A percentile compares a stretch with the other conserved stretches of the same genome.
These are phyloP conservation scores for Pleurotus pulmonarius DNA, from an alignment of 768 basidiomycete genomes.

Conservation along the genomic window DNA sequence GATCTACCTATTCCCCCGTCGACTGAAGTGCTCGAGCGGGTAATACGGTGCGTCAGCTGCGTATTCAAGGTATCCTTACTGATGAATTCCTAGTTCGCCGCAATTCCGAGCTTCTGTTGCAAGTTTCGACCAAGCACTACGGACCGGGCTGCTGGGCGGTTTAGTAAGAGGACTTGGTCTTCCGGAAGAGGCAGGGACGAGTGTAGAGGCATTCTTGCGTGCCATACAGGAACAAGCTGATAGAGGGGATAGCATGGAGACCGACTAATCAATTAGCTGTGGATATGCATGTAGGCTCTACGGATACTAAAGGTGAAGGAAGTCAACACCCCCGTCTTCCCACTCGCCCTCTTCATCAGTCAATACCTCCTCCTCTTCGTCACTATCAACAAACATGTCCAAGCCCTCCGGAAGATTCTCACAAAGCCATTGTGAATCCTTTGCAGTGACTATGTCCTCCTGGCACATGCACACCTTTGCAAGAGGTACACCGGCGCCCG, in stretches of 20 bases:
- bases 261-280: slow-evolving; percentile 43
- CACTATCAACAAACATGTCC: slow-evolving; percentile 53
- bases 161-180: slow-evolving; percentile 78
- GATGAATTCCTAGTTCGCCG: slow-evolving; percentile 45
- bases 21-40: slow-evolving; percentile 63
- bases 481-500: slow-evolving; percentile 40
- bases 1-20: slow-evolving; percentile 70
- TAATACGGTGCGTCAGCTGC: slow-evolving; percentile 49
- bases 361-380: slow-evolving; percentile 34
- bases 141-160: slow-evolving; percentile 73
- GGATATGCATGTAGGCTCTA: too few species aligned
- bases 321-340: slow-evolving; percentile 1
- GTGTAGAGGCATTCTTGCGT: slow-evolving; percentile 74
- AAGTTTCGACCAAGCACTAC: slow-evolving; percentile 80
- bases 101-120: slow-evolving; percentile 80
- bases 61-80: slow-evolving; percentile 5
- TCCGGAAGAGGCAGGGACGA: slow-evolving; percentile 79
- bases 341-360: slow-evolving; percentile 22
- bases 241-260: slow-evolving; percentile 74
- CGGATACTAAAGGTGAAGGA: too few species aligned
- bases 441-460: slow-evolving; percentile 33
- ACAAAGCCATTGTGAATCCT: slow-evolving; percentile 49
- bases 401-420: slow-evolving; percentile 42
- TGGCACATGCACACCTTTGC: slow-evolving; percentile 37
- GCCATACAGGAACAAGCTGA: slow-evolving; percentile 77